These are phyloP conservation scores for Candida insectorum DNA, from an alignment of 805 yeast genomes.

Conservation along the genomic window DNA sequence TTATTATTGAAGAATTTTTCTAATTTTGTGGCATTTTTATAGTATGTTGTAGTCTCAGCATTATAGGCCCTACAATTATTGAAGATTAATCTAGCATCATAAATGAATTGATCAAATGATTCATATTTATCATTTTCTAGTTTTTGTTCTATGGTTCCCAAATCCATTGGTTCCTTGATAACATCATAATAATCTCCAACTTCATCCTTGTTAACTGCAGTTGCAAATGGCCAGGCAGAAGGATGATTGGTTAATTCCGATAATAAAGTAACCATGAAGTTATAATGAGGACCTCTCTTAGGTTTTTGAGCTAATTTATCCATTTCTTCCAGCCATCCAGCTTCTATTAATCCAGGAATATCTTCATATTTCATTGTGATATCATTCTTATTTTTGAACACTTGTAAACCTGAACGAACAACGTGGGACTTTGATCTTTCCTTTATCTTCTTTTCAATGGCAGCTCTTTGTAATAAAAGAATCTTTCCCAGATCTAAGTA, in stretches of 20 bases:
- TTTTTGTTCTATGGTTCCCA: conserved; percentile 91
- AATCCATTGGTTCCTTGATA: conserved; percentile 97
- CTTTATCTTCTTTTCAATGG: conserved; percentile 79
- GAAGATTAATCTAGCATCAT: conserved; percentile 82
- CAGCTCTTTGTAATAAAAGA: conserved; percentile 83
- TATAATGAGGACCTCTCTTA: conserved; percentile 90
- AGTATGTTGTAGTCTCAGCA: conserved; percentile 92
- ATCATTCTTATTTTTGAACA: conserved; percentile 54
- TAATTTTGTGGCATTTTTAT: conserved; percentile 88
- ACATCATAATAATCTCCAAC: conserved; percentile 96
- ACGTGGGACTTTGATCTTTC: conserved; percentile 75
- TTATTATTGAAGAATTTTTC: conserved; percentile 85
- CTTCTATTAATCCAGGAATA: conserved; percentile 88
- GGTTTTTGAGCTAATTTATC: conserved; percentile 95
- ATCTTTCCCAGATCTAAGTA: conserved; percentile 88
- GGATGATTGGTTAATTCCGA: conserved; percentile 92
- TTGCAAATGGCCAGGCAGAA: conserved; percentile 96
- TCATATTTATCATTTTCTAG: conserved; percentile 89
- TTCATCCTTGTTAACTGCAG: conserved; percentile 89
- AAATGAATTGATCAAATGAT: conserved; percentile 84
- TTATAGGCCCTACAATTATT: conserved; percentile 91
- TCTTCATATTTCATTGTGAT: conserved; percentile 60
- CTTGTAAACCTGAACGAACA: conserved; percentile 75
- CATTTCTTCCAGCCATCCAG: conserved; percentile 99
- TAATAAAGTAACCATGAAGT: conserved; percentile 83